A percentile compares a stretch with the other conserved stretches of the same genome.
Evolutionary conservation across 73 alveolate species (phyloP).

Genomic region (Tetrahymena malaccensis): DNA sequence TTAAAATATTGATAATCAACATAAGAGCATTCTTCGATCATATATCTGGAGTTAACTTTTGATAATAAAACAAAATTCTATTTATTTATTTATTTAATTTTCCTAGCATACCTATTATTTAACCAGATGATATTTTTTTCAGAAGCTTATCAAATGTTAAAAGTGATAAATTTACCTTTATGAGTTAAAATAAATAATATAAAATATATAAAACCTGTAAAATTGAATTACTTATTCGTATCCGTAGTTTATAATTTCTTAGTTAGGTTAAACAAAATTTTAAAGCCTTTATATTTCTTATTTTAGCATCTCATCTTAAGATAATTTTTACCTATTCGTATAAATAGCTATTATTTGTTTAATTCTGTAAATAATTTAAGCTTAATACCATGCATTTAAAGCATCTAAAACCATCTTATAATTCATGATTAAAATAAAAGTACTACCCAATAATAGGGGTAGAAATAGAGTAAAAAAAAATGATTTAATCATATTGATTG

Average conservation of each 20-base stretch:
- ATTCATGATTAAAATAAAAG: background rate
- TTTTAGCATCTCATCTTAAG: background rate
- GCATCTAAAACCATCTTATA: background rate
- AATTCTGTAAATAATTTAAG: background rate
- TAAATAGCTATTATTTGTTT: background rate
- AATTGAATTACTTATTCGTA: background rate
- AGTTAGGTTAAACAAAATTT: background rate
- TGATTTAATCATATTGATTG: background rate
- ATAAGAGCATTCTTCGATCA: background rate
- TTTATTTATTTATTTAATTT: no score
- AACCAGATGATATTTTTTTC: background rate
- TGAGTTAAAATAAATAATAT: no score
- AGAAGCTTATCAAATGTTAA: background rate
- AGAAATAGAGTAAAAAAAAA: background rate
- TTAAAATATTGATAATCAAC: background rate
- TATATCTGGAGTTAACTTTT: background rate
- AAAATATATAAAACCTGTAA: no score
- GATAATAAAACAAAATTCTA: background rate
- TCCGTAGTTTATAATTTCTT: background rate
- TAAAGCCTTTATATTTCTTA: background rate
- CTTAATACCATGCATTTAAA: background rate
- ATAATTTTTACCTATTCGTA: background rate
- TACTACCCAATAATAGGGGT: background rate
- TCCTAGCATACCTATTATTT: background rate
- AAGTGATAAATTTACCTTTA: background rate